phyloP scores from a whole-genome alignment of 805 yeast genomes.

The Starmera pachycereana region DNA sequence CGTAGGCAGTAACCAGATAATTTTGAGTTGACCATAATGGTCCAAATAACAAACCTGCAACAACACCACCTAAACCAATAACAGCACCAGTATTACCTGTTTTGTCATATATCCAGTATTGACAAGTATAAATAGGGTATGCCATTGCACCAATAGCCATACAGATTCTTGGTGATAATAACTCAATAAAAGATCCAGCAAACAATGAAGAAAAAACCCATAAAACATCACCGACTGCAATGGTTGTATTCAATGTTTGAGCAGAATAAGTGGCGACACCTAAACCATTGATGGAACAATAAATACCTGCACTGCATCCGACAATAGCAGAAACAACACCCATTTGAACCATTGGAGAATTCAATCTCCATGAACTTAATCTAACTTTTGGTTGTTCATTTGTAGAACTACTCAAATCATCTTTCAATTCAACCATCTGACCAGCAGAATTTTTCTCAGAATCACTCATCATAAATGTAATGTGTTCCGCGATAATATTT shows the following conservation, averaged over 20 bases:
- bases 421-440: too few relatives aligned
- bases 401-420: background rate
- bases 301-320: background rate
- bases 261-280: background rate
- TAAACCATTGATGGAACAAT: background rate
- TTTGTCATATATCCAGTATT: background rate
- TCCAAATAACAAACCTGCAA: background rate
- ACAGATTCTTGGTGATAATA: background rate
- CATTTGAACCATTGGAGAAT: background rate
- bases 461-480: too few relatives aligned
- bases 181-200: background rate
- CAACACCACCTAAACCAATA: background rate
- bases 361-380: background rate
- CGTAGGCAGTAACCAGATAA: background rate
- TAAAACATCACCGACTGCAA: slow-evolving; percentile 1
- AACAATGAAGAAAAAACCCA: background rate
- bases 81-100: background rate
- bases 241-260: background rate
- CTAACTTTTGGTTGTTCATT: background rate
- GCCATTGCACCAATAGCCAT: background rate
- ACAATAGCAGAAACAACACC: background rate
- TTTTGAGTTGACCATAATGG: background rate
- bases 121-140: background rate
- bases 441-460: too few relatives aligned
- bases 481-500: too few relatives aligned